These are phyloP conservation scores for Lumnitzera racemosa DNA, from an alignment of 345 rosid genomes.

Conservation along the genomic window DNA sequence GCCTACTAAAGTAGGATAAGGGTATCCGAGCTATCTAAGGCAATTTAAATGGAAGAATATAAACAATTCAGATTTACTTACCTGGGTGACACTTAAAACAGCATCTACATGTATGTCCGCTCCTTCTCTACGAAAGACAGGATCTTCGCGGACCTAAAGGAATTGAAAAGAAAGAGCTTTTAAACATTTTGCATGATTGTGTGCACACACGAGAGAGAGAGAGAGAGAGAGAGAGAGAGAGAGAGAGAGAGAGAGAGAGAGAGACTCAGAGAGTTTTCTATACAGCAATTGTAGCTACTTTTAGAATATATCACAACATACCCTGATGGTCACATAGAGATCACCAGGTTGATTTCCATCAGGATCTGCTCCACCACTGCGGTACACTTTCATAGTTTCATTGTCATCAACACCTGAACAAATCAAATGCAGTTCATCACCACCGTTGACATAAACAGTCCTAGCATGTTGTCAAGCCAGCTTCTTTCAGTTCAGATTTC, in stretches of 20 bases:
- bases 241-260: background rate
- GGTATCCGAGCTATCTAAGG: background rate
- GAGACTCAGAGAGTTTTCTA: background rate
- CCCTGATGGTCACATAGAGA: constrained; percentile 78
- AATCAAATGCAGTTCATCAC: background rate
- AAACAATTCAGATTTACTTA: constrained; percentile 6
- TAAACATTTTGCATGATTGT: background rate
- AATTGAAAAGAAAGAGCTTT: background rate
- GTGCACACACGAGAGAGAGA: background rate
- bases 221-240: background rate
- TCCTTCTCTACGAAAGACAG: constrained; percentile 94
- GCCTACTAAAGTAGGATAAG: background rate
- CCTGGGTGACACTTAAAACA: constrained; percentile 78
- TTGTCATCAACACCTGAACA: constrained; percentile 68
- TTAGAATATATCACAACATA: constrained; percentile 2
- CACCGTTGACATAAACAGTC: background rate
- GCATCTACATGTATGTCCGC: constrained; percentile 83
- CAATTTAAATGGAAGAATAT: background rate
- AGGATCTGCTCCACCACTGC: constrained; percentile 94
- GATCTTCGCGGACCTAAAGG: constrained; percentile 81
- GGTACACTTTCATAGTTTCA: constrained; percentile 64
- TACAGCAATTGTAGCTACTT: too few relatives aligned
- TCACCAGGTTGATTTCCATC: constrained; percentile 94
- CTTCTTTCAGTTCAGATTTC: too few relatives aligned
- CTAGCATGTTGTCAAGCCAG: too few relatives aligned